Evolutionary conservation across 2,329 filamentous ascomycete genomes (phyloP), one percentile per base, ranked within the genome.

Genomic region (Hypocrella siamensis): DNA sequence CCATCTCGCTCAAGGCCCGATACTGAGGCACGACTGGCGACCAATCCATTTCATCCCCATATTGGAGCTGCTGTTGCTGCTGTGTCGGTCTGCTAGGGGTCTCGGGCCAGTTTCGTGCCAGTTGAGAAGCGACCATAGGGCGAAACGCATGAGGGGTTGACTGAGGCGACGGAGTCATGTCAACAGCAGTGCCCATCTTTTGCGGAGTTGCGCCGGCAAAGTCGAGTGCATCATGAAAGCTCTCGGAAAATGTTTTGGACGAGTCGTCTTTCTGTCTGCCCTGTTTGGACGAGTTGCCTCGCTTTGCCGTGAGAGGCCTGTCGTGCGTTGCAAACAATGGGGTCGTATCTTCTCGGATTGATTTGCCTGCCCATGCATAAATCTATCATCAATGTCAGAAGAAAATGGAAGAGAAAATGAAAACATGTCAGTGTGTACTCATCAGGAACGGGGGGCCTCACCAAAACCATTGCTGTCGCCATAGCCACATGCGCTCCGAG

Each of bases 1-100:
- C 50, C 28, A 56, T 50, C 28, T 62, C 53, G 36, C 58, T 63
- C 45, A 75, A 74, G 7, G 67, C 68, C 32, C 67, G 65, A 37
- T 73, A 56, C 30, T 59, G 56, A n/a, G 65, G 63, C 34, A 59
- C 56, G 0, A 71, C 72, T 1, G 76, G 75, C 3, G 74, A 69
- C 73, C 79, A 83, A 45, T 85, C 80, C 80, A 86, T 85, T 34
- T 67, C 66, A 25, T 78, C 69, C 1, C 57, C 58, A 35, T 65
- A 57, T 7, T 58, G 52, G 2, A 46, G 32, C 16, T 46, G 38
- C 22, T 40, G 39, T 3, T 36, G 25, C 18, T 26, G 39, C 19
- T 39, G 36, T 38, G 33, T 15, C 28, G 30, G 10, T 27, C 7
- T 28, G 4, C 15, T 31, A 2, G 42, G 38, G 10, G 33, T 42